Conservation (phyloP, 345 rosid genomes). For the Murraya koenigii region DNA sequence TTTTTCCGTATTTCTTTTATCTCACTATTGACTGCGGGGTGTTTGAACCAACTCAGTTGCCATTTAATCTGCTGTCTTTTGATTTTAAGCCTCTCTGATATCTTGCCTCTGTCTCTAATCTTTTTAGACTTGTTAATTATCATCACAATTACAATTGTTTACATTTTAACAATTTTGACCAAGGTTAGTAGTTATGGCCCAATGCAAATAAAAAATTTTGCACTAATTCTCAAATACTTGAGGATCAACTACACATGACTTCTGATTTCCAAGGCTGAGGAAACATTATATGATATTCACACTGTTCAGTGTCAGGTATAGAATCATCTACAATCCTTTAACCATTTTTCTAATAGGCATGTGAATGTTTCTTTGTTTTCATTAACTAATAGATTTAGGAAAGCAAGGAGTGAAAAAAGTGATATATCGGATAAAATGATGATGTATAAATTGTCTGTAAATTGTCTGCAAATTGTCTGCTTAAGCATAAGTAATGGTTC, state of each 20-base stretch:
- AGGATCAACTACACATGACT: background rate
- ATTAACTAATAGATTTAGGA: background rate
- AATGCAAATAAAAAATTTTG: background rate
- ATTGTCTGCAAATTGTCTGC: background rate
- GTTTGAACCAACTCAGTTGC: background rate
- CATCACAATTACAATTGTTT: background rate
- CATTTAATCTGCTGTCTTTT: background rate
- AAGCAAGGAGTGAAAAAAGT: background rate
- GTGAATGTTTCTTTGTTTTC: background rate
- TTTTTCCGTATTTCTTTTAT: background rate
- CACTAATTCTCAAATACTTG: background rate
- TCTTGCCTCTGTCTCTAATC: background rate
- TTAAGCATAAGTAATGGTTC: background rate
- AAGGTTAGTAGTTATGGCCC: background rate
- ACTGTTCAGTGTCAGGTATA: background rate
- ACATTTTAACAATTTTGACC: background rate
- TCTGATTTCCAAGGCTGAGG: background rate
- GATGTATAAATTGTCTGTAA: background rate
- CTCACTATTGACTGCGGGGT: background rate
- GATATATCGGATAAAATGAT: background rate
- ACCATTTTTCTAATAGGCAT: background rate
- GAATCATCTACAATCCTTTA: background rate
- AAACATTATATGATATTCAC: background rate
- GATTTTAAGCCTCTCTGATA: background rate
- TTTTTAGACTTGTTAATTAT: background rate